Evolutionary conservation across 2,329 filamentous ascomycete genomes (phyloP).

Genomic region (Colletotrichum siamense): DNA sequence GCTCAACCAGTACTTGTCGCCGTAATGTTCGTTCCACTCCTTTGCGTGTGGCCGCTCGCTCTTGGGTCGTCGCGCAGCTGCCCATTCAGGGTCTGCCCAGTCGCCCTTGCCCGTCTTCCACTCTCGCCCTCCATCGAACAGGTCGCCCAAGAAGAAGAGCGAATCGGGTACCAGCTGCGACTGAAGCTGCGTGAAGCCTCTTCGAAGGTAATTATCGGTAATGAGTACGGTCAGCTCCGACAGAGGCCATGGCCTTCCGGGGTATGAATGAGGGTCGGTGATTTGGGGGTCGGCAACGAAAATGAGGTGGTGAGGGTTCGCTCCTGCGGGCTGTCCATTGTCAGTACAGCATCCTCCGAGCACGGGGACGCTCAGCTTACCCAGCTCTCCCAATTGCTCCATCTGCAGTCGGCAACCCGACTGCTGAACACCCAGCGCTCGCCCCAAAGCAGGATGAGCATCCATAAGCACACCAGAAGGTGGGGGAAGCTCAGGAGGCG

Average conservation of each 20-base stretch:
- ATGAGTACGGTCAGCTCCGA: slow-evolving; percentile 61
- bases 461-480: slow-evolving; percentile 74
- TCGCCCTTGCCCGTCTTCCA: slow-evolving; percentile 77
- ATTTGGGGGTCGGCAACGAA: slow-evolving; percentile 91
- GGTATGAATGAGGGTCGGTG: slow-evolving; percentile 94
- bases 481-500: slow-evolving; percentile 70
- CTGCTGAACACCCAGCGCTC: slow-evolving; percentile 80
- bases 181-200: slow-evolving; percentile 83
- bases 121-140: slow-evolving; percentile 95
- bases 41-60: slow-evolving; percentile 63
- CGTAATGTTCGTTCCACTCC: slow-evolving; percentile 76
- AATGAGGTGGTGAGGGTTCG: slow-evolving; percentile 82
- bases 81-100: slow-evolving; percentile 66
- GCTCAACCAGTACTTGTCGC: slow-evolving; percentile 80
- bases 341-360: not conserved
- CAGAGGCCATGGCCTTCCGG: slow-evolving; percentile 72
- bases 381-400: slow-evolving; percentile 93
- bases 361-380: slow-evolving; percentile 53
- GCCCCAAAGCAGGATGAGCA: slow-evolving; percentile 80
- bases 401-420: slow-evolving; percentile 75
- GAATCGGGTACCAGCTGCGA: slow-evolving; percentile 80
- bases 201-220: slow-evolving; percentile 88
- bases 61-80: slow-evolving; percentile 52
- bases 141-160: slow-evolving; percentile 88
- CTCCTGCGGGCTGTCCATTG: slow-evolving; percentile 68